A percentile compares a stretch with the other conserved stretches of the same genome.
Evolutionary conservation across 108 stramenopile species (phyloP).

Genomic region (Nitzschia sp.): DNA sequence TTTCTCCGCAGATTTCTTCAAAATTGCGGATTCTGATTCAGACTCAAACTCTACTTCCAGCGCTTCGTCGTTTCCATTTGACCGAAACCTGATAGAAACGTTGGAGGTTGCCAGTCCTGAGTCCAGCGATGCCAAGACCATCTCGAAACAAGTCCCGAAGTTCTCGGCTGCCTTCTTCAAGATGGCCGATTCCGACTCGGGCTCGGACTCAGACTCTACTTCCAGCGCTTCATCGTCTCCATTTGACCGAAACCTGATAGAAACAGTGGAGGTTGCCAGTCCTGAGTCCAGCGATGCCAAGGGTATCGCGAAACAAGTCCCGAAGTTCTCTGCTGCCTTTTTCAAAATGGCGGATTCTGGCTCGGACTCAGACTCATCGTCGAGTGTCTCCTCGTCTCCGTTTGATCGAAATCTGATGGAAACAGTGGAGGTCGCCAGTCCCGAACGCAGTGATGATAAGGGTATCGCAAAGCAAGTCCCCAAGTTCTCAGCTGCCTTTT

Average conservation of each 20-base stretch:
- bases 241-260: too few relatives aligned
- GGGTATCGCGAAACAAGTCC: not conserved
- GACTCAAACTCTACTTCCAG: not conserved
- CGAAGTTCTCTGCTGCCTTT: slow-evolving; percentile 7
- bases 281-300: too few relatives aligned
- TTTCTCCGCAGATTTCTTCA: slow-evolving; percentile 10
- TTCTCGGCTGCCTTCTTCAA: slow-evolving; percentile 7
- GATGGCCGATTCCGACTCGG: not conserved
- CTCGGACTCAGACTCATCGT: not conserved
- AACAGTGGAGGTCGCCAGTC: too few relatives aligned
- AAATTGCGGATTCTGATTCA: not conserved
- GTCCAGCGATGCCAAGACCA: too few relatives aligned
- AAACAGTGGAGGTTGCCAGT: too few relatives aligned
- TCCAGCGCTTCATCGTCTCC: not conserved
- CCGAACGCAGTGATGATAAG: not conserved
- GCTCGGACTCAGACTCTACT: not conserved
- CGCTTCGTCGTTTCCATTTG: not conserved
- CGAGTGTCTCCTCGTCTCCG: not conserved
- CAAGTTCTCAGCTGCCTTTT: slow-evolving; percentile 5
- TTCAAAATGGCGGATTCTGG: slow-evolving; percentile 4
- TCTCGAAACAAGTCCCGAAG: slow-evolving; percentile 2
- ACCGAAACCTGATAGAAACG: too few relatives aligned
- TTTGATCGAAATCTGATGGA: too few relatives aligned
- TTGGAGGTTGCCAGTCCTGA: too few relatives aligned
- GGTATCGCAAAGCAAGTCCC: not conserved